A percentile compares a stretch with the other conserved stretches of the same genome.
These are phyloP conservation scores for Barnettozyma populi DNA, from an alignment of 805 yeast genomes.

Conservation along the genomic window DNA sequence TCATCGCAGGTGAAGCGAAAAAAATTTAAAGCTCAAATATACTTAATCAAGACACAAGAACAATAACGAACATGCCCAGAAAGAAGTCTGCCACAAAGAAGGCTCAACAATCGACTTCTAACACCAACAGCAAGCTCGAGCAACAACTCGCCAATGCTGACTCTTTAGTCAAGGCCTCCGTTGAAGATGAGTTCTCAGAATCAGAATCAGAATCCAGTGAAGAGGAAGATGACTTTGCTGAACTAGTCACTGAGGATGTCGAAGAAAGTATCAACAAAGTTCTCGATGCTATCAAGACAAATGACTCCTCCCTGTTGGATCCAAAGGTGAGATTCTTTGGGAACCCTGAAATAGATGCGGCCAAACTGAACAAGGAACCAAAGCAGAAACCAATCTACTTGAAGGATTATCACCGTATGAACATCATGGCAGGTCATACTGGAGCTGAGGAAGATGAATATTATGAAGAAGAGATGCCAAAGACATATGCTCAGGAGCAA, in stretches of 20 bases:
- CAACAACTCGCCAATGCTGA: constrained; percentile 21
- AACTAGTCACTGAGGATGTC: constrained; percentile 77
- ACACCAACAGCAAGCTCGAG: constrained; percentile 18
- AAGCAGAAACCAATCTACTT: constrained; percentile 72
- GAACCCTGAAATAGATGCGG: constrained; percentile 42
- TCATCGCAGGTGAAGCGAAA: neutral
- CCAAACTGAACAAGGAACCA: constrained; percentile 23
- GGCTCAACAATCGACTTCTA: constrained; percentile 44
- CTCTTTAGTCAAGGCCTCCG: constrained; percentile 21
- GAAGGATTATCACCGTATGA: constrained; percentile 89
- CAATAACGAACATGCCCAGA: constrained; percentile 61
- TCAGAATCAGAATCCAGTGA: constrained; percentile 40
- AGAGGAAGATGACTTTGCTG: constrained; percentile 91
- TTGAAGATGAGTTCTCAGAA: constrained; percentile 31
- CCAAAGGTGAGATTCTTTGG: constrained; percentile 71
- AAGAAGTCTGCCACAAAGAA: constrained; percentile 79
- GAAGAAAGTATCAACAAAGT: constrained; percentile 76
- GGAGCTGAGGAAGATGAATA: constrained; percentile 47
- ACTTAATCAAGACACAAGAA: neutral
- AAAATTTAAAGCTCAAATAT: neutral
- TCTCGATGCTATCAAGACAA: constrained; percentile 58
- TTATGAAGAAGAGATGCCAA: constrained; percentile 45
- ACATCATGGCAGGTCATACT: constrained; percentile 56
- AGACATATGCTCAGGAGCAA: constrained; percentile 71
- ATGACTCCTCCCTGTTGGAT: constrained; percentile 63